Base-by-base conservation (phyloP, 495 filamentous ascomycete genomes). In the Tuber brumale region DNA sequence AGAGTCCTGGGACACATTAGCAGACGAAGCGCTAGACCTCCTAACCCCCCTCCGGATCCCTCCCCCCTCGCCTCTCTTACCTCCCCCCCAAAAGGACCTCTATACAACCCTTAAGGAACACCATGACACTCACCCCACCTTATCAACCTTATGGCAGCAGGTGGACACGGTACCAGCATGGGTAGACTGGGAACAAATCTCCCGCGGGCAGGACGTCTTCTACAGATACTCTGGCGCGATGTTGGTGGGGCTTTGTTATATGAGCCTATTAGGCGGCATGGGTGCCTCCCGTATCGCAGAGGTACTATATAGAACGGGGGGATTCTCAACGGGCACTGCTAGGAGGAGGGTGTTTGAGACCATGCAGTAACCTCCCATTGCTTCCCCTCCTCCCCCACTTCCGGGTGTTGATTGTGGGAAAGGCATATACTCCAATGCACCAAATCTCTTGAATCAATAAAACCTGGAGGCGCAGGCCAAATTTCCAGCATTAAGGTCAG, bases 121-220 rank as follows among this genome's bases (percentile, higher is more conserved):
- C 83, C 86, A 86, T 10, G 78, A 84, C 16, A 83, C 86, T 10
- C 88, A 94, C 81, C 85, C 87, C 10, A 88, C 87, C 72, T 85
- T 94, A 44, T 79, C 84, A 14, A 80, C 87, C 45, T 82, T 96
- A 9, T 94, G 92, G 93, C 82, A 77, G 0, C 87, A 95, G 80
- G 85, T 93, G 71, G 91, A 90, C 78, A 90, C 88, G 1, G 83
- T 94, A 31, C 93, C 92, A 0, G 84, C 86, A 21, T 96, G 93
- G 93, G 93, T 96, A 1, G 89, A 94, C 83, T 95, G 92, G 92
- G 86, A 88, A 16, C 92, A 94, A 81, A 91, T 97, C 77, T 84
- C 87, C 77, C 84, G 92, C 80, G 91, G 89, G 0, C 91, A 93
- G 82, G 86, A 89, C 39, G 80, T 81, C 73, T 92, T 91, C 80